phyloP scores from a whole-genome alignment of 2,329 filamentous ascomycete genomes.

The Hymenoscyphus repandus region DNA sequence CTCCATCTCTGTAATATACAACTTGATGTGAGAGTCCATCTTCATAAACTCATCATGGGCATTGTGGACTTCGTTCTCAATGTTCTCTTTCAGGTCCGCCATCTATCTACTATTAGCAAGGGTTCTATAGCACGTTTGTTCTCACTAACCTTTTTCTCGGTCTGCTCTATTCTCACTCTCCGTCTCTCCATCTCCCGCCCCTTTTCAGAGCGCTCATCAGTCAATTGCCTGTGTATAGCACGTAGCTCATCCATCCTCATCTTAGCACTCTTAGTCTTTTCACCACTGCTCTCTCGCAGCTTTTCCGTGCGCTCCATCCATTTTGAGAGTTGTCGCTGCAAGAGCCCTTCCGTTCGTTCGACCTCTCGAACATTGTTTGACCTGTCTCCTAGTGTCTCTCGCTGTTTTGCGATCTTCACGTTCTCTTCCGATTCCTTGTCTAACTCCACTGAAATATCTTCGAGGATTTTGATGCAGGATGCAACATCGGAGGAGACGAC shows the following conservation, averaged over 20 bases:
- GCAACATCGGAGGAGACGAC: slow-evolving; percentile 82
- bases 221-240: slow-evolving; percentile 71
- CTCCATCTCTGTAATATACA: slow-evolving; percentile 99
- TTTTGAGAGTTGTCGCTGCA: slow-evolving; percentile 78
- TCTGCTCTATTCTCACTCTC: slow-evolving; percentile 92
- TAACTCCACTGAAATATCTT: slow-evolving; percentile 80
- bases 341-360: slow-evolving; percentile 77
- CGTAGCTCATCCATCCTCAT: slow-evolving; percentile 87
- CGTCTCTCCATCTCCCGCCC: slow-evolving; percentile 87
- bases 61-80: slow-evolving; percentile 86
- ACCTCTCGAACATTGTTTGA: slow-evolving; percentile 88
- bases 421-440: slow-evolving; percentile 89
- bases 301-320: slow-evolving; percentile 85
- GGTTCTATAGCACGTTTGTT: slow-evolving; percentile 1
- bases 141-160: slow-evolving; percentile 83
- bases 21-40: slow-evolving; percentile 93
- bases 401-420: slow-evolving; percentile 70
- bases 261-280: slow-evolving; percentile 76
- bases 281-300: slow-evolving; percentile 71
- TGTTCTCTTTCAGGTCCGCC: slow-evolving; percentile 95
- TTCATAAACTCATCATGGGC: slow-evolving; percentile 94
- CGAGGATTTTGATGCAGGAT: slow-evolving; percentile 80
- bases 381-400: slow-evolving; percentile 81
- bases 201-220: slow-evolving; percentile 81
- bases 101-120: slow-evolving; percentile 57